Base-by-base conservation (phyloP, 768 basidiomycete genomes). In the Goffeauzyma gilvescens region DNA sequence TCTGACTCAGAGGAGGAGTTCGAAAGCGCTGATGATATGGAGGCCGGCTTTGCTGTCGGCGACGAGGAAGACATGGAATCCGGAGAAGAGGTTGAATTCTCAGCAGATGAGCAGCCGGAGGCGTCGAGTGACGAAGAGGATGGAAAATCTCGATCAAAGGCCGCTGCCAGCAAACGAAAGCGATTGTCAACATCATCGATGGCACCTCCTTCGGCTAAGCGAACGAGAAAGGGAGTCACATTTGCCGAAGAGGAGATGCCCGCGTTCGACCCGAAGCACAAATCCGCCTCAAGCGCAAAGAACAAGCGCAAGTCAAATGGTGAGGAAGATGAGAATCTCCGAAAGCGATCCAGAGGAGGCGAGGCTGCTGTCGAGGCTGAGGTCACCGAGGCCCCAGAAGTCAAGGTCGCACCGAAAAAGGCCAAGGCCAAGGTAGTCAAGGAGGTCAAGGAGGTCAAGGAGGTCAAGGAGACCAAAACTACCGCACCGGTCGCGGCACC, bases 51-150 rank as follows among this genome's bases (percentile, higher is more conserved):
- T 17, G 50, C 42, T 22, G 53, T 52, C n/a, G n/a, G n/a, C n/a
- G n/a, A n/a, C 6, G 58, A 49, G 5, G 59, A 54, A 28, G 54
- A 51, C 38, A 34, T 55, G 22, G 41, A 48, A 18, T 32, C 41
- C 5, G 40, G 41, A 2, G 41, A 74, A 59, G 75, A 72, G 51
- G 76, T 76, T 22, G 65, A 72, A 1, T 75, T 77, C 51, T 22
- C 32, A 2, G 23, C 38, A 12, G 49, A 45, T 23, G 39, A 45
- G 5, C 37, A 37, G 18, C 41, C 47, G 5, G 17, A 18, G 18
- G 13, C 26, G 6, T 48, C 47, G 15, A 36, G 42, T 26, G 33
- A 41, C 14, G 41, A 42, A 24, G 22, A 27, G n/a, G 45, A 39
- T 12, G 39, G 15, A n/a, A n/a, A n/a, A n/a, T n/a, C n/a, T n/a